Evolutionary conservation across 352 stramenopile species (phyloP), one percentile per base, ranked within the genome.

Genomic region (Saprolegnia parasitica): DNA sequence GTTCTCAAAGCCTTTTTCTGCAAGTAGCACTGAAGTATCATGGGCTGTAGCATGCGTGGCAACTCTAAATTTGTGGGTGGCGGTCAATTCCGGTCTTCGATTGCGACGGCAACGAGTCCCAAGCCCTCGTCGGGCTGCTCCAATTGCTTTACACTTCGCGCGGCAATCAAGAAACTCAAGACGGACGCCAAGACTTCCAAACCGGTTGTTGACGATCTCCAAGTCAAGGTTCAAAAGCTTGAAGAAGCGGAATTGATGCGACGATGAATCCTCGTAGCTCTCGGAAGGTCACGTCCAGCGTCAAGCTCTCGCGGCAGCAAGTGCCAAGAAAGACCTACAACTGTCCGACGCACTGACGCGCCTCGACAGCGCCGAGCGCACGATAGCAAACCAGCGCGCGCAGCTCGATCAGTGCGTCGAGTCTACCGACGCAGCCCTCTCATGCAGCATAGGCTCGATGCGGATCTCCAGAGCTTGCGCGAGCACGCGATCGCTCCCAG

Each of bases 41-140:
- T 54, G n/a, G n/a, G n/a, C n/a, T n/a, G 46, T 70, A 70, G 63
- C 20, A 45, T 70, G 40, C 63, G 63, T 4, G 63, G 63, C 0
- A 70, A 70, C 39, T 35, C 63, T 4, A 70, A 70, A 40, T 70
- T 70, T 40, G 54, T 70, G 8, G 63, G 63, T 26, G 63, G 63
- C 37, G 63, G 63, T 3, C 63, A 70, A 21, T 70, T 70, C 39
- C 63, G 63, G 21, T 70, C 63, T 5, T 35, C 45, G 18, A 35
- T 61, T 21, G n/a, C 24, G 13, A 13, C 21, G 5, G 63, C 63
- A 16, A 16, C 63, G 15, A 70, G 63, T 39, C 63, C 63, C 32
- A 70, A 70, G 26, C 11, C 52, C 32, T 20, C 5, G 5, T 42
- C 47, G 11, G 18, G 42, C 1, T 70, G 63, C 23, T 70, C 63